Evolutionary conservation across 805 yeast species (phyloP).

Genomic region (Scheffersomyces stipitis): DNA sequence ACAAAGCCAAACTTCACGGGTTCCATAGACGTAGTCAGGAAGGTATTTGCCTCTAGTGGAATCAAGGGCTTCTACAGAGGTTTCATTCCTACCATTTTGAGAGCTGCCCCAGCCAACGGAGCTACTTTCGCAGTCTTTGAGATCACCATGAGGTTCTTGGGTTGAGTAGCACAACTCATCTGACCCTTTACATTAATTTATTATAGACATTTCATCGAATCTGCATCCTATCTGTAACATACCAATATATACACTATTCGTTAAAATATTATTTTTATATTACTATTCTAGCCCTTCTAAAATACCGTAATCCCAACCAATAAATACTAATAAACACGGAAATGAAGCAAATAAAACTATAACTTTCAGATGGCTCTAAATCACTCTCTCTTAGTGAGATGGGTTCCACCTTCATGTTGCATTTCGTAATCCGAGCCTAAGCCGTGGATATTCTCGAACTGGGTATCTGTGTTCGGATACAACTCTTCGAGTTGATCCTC

Average conservation of each 20-base stretch:
- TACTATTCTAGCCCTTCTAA: too few relatives aligned
- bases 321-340: too few relatives aligned
- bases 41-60: constrained; percentile 60
- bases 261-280: too few relatives aligned
- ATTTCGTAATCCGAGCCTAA: constrained; percentile 9
- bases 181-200: too few relatives aligned
- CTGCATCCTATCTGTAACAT: too few relatives aligned
- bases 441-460: constrained; percentile 2
- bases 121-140: constrained; percentile 96
- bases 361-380: too few relatives aligned
- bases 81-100: constrained; percentile 83
- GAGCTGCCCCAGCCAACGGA: constrained; percentile 99
- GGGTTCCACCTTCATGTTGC: constrained; percentile 1
- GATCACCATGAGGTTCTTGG: constrained; percentile 69
- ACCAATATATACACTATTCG: too few relatives aligned
- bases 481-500: constrained; percentile 13
- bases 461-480: not conserved
- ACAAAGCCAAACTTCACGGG: constrained; percentile 58
- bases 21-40: constrained; percentile 57
- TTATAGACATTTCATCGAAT: too few relatives aligned
- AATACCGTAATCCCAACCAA: too few relatives aligned
- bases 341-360: too few relatives aligned
- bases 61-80: constrained; percentile 84
- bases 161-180: too few relatives aligned
- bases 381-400: constrained; percentile 3